phyloP scores from a whole-genome alignment of 2,329 filamentous ascomycete genomes.

The Elsinoe batatas region DNA sequence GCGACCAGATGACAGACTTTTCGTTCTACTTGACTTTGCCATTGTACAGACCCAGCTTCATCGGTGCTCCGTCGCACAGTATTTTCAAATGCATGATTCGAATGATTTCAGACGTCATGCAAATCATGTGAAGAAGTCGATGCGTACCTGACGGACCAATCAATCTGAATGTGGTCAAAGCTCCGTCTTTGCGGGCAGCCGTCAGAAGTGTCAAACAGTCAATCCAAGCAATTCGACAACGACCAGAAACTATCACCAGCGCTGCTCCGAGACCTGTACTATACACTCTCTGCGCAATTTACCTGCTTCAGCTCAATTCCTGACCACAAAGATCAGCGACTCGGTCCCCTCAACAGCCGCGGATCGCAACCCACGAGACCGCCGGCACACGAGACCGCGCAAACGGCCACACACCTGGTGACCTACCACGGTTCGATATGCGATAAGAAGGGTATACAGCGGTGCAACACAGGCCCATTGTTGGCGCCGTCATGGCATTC shows the following conservation, averaged over 20 bases:
- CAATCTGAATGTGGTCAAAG: too few relatives aligned
- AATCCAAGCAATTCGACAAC: too few relatives aligned
- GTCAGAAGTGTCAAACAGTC: too few relatives aligned
- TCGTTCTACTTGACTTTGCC: constrained; percentile 1
- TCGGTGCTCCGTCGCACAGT: not conserved
- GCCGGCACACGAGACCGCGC: not conserved
- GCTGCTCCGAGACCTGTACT: too few relatives aligned
- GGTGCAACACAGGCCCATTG: not conserved
- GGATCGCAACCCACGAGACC: not conserved
- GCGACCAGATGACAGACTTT: constrained; percentile 8
- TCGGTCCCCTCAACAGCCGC: not conserved
- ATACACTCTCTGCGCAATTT: too few relatives aligned
- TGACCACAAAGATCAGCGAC: too few relatives aligned
- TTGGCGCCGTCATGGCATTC: constrained; percentile 51
- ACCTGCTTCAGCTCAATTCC: too few relatives aligned
- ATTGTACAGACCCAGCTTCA: not conserved
- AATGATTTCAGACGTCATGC: too few relatives aligned
- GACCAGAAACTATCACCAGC: too few relatives aligned
- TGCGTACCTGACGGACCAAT: too few relatives aligned
- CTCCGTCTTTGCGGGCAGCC: too few relatives aligned
- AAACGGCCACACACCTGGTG: not conserved
- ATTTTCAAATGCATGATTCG: not conserved
- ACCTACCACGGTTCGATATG: not conserved
- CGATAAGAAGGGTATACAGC: not conserved
- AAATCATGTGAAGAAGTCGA: too few relatives aligned